A percentile compares a stretch with the other conserved stretches of the same genome.
Conservation (phyloP, 192 early-diverging fungal genomes). For the Geosiphon pyriformis region DNA sequence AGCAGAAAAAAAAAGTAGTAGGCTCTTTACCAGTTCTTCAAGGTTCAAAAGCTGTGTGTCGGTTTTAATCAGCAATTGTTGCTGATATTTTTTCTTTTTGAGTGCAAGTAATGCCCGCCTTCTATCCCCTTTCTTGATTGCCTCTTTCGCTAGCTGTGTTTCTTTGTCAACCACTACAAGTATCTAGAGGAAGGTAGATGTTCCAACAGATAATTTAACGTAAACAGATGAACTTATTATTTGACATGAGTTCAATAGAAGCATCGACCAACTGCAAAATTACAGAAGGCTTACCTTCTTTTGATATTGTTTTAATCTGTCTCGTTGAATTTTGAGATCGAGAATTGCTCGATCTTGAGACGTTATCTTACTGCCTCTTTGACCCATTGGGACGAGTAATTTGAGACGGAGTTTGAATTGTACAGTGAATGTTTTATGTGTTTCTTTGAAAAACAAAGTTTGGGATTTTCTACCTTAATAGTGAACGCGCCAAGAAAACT, state of each 20-base stretch:
- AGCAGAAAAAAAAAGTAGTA: background rate
- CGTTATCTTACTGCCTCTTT: slow-evolving; percentile 62
- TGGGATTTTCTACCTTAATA: too few relatives aligned
- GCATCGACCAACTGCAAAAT: too few relatives aligned
- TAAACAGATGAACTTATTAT: background rate
- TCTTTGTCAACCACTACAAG: slow-evolving; percentile 77
- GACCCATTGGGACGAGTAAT: too few relatives aligned
- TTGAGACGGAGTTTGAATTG: too few relatives aligned
- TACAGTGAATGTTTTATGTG: too few relatives aligned
- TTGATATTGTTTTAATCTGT: slow-evolving; percentile 88
- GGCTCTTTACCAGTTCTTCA: slow-evolving; percentile 67
- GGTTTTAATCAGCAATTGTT: slow-evolving; percentile 77
- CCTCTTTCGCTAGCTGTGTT: slow-evolving; percentile 69
- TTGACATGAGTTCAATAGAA: too few relatives aligned
- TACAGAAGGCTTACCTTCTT: slow-evolving; percentile 59
- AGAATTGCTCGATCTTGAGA: slow-evolving; percentile 89
- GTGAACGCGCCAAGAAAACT: too few relatives aligned
- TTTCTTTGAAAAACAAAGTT: too few relatives aligned
- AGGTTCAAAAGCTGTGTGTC: slow-evolving; percentile 84
- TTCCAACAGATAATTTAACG: background rate
- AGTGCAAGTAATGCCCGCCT: slow-evolving; percentile 81
- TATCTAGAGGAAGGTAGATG: slow-evolving; percentile 44
- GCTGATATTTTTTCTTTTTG: slow-evolving; percentile 95
- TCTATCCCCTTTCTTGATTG: slow-evolving; percentile 71
- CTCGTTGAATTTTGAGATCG: slow-evolving; percentile 93